Evolutionary conservation across 768 basidiomycete genomes (phyloP).

Genomic region (Rhodotorula toruloides): DNA sequence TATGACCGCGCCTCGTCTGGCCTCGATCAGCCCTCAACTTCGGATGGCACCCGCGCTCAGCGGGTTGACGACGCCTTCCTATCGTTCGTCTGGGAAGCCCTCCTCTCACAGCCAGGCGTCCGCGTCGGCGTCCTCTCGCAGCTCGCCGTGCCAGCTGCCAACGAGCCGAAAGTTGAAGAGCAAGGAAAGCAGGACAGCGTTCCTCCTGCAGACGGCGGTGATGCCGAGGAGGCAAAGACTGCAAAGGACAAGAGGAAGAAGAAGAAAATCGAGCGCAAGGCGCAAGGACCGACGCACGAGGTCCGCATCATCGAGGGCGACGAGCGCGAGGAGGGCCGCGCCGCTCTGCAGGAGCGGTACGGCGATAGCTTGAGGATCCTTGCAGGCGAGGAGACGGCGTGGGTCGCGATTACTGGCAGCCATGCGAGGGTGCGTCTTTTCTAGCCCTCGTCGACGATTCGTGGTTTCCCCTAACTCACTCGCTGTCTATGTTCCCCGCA

Average conservation of each 20-base stretch:
- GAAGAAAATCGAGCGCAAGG: constrained; percentile 2
- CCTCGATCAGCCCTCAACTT: constrained; percentile 33
- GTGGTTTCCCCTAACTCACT: neutral
- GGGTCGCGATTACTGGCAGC: constrained; percentile 74
- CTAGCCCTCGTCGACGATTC: neutral
- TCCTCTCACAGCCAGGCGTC: constrained; percentile 69
- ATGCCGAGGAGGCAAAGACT: neutral
- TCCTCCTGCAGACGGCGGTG: neutral
- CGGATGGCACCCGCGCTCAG: constrained; percentile 50
- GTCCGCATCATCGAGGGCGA: constrained; percentile 14
- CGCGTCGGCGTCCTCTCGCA: constrained; percentile 60
- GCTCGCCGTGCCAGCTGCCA: too few species aligned
- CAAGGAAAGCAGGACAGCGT: neutral
- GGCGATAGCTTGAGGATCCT: constrained; percentile 58
- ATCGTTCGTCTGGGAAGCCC: constrained; percentile 73
- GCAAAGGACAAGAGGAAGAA: neutral
- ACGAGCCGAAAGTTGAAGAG: too few species aligned
- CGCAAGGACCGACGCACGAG: constrained; percentile 21
- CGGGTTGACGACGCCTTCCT: constrained; percentile 68
- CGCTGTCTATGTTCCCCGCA: constrained; percentile 43
- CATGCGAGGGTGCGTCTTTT: constrained; percentile 64
- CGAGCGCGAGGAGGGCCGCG: constrained; percentile 4
- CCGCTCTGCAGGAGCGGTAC: constrained; percentile 12
- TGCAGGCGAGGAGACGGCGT: constrained; percentile 66
- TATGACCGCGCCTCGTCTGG: constrained; percentile 49